These are phyloP conservation scores for Avicennia marina DNA, from an alignment of 257 asterid species.

Conservation along the genomic window DNA sequence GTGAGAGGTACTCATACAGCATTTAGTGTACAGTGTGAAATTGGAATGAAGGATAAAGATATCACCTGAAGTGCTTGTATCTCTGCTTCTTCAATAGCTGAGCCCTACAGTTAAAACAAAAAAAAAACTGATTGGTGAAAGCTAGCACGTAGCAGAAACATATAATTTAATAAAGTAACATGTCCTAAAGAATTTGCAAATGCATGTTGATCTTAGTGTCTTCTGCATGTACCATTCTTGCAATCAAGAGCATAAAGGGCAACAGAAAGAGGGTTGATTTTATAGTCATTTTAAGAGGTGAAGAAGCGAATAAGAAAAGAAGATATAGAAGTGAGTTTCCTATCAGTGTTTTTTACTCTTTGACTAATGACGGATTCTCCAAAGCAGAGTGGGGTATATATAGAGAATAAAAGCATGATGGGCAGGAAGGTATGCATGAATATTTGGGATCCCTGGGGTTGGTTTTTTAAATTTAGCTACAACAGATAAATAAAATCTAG, in stretches of 20 bases:
- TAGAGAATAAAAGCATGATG: conserved; percentile 9
- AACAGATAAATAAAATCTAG: conserved; percentile 7
- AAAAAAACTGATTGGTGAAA: background rate
- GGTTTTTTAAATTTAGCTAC: conserved; percentile 1
- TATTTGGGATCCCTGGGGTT: conserved; percentile 19
- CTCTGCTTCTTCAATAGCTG: conserved; percentile 9
- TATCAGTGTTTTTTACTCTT: background rate
- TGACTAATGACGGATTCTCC: background rate
- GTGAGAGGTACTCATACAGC: background rate
- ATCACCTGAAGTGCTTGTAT: no score
- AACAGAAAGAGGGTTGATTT: conserved; percentile 22
- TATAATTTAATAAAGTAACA: background rate
- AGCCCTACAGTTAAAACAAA: conserved; percentile 21
- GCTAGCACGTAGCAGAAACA: background rate
- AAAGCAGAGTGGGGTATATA: conserved; percentile 12
- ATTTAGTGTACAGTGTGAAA: background rate
- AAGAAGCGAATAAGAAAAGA: background rate
- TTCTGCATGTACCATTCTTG: conserved; percentile 19
- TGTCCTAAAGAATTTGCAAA: conserved; percentile 4
- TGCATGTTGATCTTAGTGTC: background rate
- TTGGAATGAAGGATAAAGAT: background rate
- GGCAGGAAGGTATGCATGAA: conserved; percentile 17
- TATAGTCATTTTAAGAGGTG: conserved; percentile 18
- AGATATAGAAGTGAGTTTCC: background rate
- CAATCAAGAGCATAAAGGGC: conserved; percentile 15